phyloP scores from a whole-genome alignment of 495 filamentous ascomycete genomes.

The Clavariopsis aquatica region DNA sequence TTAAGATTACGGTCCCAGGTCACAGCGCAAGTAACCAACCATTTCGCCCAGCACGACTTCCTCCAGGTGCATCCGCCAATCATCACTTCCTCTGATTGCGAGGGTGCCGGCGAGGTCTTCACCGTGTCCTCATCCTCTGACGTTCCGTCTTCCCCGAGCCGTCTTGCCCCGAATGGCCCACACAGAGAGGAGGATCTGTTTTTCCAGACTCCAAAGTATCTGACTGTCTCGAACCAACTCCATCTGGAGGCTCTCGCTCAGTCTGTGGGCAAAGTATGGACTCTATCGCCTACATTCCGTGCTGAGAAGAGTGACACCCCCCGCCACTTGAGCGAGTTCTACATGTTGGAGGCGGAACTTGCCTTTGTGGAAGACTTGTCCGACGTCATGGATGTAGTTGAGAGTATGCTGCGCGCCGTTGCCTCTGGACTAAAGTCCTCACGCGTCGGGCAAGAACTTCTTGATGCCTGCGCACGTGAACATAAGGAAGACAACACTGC shows the following conservation, averaged over 20 bases:
- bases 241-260: slow-evolving; percentile 92
- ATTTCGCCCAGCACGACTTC: slow-evolving; percentile 70
- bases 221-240: slow-evolving; percentile 92
- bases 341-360: slow-evolving; percentile 94
- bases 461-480: slow-evolving; percentile 47
- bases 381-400: slow-evolving; percentile 73
- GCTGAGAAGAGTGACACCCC: slow-evolving; percentile 94
- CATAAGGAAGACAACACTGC: slow-evolving; percentile 45
- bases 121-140: slow-evolving; percentile 53
- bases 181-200: slow-evolving; percentile 52
- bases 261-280: slow-evolving; percentile 88
- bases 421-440: slow-evolving; percentile 57
- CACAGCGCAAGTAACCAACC: slow-evolving; percentile 69
- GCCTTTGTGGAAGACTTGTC: slow-evolving; percentile 71
- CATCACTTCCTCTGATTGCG: slow-evolving; percentile 95
- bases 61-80: slow-evolving; percentile 89
- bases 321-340: slow-evolving; percentile 94
- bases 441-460: slow-evolving; percentile 63
- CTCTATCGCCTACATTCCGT: slow-evolving; percentile 88
- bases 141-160: slow-evolving; percentile 4
- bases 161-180: slow-evolving; percentile 35
- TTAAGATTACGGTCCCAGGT: slow-evolving; percentile 81
- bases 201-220: slow-evolving; percentile 88
- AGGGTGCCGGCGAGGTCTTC: slow-evolving; percentile 97
- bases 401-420: slow-evolving; percentile 70